phyloP scores from a whole-genome alignment of 257 asterid species.

The Solanum chmielewskii region DNA sequence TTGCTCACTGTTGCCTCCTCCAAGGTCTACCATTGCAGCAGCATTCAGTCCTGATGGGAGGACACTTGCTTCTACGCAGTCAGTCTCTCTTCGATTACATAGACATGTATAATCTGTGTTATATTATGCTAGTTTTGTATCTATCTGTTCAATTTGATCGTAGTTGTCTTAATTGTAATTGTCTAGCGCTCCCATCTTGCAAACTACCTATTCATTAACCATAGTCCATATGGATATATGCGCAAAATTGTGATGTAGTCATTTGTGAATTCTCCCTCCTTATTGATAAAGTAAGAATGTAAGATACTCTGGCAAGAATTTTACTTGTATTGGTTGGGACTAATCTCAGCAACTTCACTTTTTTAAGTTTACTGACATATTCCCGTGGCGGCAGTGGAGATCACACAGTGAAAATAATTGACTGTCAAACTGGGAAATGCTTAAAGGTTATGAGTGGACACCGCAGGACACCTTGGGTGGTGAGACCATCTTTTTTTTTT shows the following conservation, averaged over 20 bases:
- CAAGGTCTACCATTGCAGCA: conserved; percentile 98
- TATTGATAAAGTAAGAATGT: not conserved
- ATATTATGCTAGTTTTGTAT: not conserved
- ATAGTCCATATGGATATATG: not conserved
- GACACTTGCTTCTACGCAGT: conserved; percentile 97
- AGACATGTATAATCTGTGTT: not conserved
- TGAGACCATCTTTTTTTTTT: conserved; percentile 20
- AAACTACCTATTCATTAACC: not conserved
- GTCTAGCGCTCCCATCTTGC: not conserved
- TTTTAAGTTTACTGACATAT: not conserved
- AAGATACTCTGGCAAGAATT: not conserved
- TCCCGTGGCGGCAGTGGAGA: conserved; percentile 65
- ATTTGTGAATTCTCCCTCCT: not conserved
- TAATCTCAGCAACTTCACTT: not conserved
- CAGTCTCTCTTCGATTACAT: conserved; percentile 3
- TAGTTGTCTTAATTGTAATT: not conserved
- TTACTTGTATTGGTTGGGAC: not conserved
- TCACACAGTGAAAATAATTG: conserved; percentile 91
- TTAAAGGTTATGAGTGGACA: conserved; percentile 93
- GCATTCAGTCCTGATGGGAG: conserved; percentile 94
- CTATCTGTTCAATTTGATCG: not conserved
- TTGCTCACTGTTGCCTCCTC: conserved; percentile 87
- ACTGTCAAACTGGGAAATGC: conserved; percentile 85
- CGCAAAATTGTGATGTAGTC: not conserved
- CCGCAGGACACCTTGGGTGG: conserved; percentile 99